A percentile compares a stretch with the other conserved stretches of the same genome.
Conservation (phyloP, 805 yeast species). For the Metschnikowia picachoensis region DNA sequence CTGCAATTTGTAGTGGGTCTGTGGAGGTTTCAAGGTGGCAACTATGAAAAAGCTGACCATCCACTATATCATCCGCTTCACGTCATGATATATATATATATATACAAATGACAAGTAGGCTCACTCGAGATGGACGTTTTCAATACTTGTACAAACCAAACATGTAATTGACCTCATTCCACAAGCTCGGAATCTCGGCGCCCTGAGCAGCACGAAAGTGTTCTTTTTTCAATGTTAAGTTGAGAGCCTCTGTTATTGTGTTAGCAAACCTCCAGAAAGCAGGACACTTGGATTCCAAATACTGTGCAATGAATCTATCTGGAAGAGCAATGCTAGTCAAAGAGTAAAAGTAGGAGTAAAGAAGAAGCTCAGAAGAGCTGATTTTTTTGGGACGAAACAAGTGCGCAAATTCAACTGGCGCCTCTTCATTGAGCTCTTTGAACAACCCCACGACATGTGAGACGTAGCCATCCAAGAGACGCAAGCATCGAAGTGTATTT, state of each 20-base stretch:
- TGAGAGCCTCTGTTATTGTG: constrained; percentile 14
- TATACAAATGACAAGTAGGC: no score
- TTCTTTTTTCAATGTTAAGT: constrained; percentile 6
- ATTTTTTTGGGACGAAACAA: constrained; percentile 15
- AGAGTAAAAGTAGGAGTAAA: constrained; percentile 37
- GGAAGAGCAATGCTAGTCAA: constrained; percentile 34
- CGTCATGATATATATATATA: no score
- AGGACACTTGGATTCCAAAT: constrained; percentile 29
- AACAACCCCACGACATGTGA: constrained; percentile 16
- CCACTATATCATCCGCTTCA: no score
- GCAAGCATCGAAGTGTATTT: constrained; percentile 31
- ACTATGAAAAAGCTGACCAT: no score
- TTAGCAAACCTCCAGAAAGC: constrained; percentile 20
- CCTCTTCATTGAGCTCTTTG: constrained; percentile 13
- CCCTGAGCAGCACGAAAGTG: constrained; percentile 24
- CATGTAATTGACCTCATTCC: constrained; percentile 29
- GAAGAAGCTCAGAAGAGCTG: constrained; percentile 33
- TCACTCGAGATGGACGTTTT: not conserved
- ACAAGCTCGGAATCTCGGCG: constrained; percentile 31
- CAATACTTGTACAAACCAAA: constrained; percentile 5
- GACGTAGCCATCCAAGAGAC: constrained; percentile 22
- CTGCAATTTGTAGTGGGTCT: no score
- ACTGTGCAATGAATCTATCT: constrained; percentile 37
- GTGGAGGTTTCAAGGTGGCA: no score
- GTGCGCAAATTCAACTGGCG: constrained; percentile 15